Base-by-base conservation (phyloP, 2,329 filamentous ascomycete species). In the Falciphora oryzae region DNA sequence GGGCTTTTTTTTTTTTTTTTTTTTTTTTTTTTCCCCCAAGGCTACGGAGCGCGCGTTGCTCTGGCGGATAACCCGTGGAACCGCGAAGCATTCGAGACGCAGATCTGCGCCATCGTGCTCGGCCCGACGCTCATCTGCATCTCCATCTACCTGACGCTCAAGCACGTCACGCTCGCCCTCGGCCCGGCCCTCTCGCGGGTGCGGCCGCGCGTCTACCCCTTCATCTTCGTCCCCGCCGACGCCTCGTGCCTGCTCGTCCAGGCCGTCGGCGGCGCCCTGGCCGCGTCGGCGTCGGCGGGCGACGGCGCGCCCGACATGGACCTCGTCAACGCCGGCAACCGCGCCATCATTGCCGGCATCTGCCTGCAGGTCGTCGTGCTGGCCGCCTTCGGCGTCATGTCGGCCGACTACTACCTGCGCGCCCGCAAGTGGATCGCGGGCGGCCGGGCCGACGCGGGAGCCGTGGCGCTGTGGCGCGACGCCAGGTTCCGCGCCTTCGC, bases 141-240 rank as follows among this genome's bases (percentile, higher is more conserved):
- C 68, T 81, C 80, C 70, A 83, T 89, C 73, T 89, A 89, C 76
- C 81, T 89, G 31, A 87, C 83, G 4, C 81, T 89, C 66, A 86
- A 87, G 73, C 85, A 87, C 77, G 73, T 85, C 68, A 79, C 81
- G 65, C 74, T 83, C 44, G 74, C 78, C 60, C 76, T 85, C 66
- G 78, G 76, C 73, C 79, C 83, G 11, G 58, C 68, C 53, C 76
- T 84, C 63, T 85, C 83, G n/a, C 80, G 81, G 67, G 70, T 86
- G 65, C 76, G 76, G 4, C 80, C 84, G 25, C 74, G 73, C n/a
- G 77, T 78, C 68, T 86, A 84, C 72, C 84, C 84, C 4, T 77
- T 80, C 70, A 75, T 86, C 74, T 87, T 86, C 75, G 80, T 86
- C n/a, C 81, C 82, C 63, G 82, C 81, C 73, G 85, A 87, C 72